These are phyloP conservation scores for Jacaranda mimosifolia DNA, from an alignment of 257 asterid genomes.

Conservation along the genomic window DNA sequence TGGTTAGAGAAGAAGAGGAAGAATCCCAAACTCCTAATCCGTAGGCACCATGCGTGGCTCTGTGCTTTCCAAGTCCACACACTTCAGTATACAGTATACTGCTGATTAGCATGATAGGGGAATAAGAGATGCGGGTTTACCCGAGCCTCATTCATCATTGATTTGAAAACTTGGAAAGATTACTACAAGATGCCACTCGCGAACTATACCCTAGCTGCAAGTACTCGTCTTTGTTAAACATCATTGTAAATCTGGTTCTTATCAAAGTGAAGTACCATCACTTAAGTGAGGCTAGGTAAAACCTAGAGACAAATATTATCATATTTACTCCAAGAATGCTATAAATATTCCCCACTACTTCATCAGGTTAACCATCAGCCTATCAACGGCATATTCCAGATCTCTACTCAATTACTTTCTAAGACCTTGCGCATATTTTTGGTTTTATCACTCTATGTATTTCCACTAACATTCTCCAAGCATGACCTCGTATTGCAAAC, in stretches of 20 bases:
- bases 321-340: neutral
- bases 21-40: neutral
- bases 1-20: neutral
- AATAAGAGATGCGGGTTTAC: too few relatives aligned
- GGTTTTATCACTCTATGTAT: neutral
- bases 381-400: neutral
- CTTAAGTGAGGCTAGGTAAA: too few relatives aligned
- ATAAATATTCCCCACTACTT: neutral
- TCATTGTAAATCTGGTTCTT: too few relatives aligned
- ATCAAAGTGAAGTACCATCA: too few relatives aligned
- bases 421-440: neutral
- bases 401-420: neutral
- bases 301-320: too few relatives aligned
- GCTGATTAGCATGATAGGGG: too few relatives aligned
- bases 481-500: neutral
- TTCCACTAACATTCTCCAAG: neutral
- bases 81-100: neutral
- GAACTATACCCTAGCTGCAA: too few relatives aligned
- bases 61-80: neutral
- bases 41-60: neutral
- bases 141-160: too few relatives aligned
- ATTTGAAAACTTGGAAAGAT: too few relatives aligned
- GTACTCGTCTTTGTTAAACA: too few relatives aligned
- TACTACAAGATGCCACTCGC: too few relatives aligned
- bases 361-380: neutral